Conservation (phyloP, 805 yeast species). For the Saccharomycopsis javanensis region DNA sequence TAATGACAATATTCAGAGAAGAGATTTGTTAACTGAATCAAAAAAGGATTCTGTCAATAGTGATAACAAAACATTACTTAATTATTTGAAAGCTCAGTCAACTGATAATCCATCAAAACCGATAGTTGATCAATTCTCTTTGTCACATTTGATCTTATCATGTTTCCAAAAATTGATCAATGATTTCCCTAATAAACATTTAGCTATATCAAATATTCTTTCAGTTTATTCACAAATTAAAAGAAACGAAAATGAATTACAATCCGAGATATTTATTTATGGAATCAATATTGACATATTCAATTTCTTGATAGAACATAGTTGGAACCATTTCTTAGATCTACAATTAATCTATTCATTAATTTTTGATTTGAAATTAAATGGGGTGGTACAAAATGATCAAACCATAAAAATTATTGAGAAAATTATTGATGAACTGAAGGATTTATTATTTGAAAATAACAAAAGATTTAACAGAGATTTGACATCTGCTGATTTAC, state of each 20-base stretch:
- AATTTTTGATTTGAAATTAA: constrained; percentile 9
- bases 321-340: constrained; percentile 15
- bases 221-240: background rate
- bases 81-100: background rate
- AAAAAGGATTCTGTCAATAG: background rate
- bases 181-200: background rate
- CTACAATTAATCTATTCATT: constrained; percentile 5
- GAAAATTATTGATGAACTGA: constrained; percentile 5
- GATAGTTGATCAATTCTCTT: background rate
- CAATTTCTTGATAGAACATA: constrained; percentile 11
- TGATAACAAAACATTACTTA: background rate
- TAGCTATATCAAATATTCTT: background rate
- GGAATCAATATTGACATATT: constrained; percentile 13
- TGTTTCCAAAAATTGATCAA: background rate
- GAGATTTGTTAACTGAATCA: background rate
- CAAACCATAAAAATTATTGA: constrained; percentile 6
- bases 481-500: background rate
- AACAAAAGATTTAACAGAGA: background rate
- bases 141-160: background rate
- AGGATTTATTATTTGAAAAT: background rate
- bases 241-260: background rate
- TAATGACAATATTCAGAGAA: background rate
- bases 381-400: constrained; percentile 7
- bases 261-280: constrained; percentile 4
- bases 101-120: background rate